Evolutionary conservation across 192 early-diverging fungal species (phyloP).

Genomic region (Coemansia sp.): DNA sequence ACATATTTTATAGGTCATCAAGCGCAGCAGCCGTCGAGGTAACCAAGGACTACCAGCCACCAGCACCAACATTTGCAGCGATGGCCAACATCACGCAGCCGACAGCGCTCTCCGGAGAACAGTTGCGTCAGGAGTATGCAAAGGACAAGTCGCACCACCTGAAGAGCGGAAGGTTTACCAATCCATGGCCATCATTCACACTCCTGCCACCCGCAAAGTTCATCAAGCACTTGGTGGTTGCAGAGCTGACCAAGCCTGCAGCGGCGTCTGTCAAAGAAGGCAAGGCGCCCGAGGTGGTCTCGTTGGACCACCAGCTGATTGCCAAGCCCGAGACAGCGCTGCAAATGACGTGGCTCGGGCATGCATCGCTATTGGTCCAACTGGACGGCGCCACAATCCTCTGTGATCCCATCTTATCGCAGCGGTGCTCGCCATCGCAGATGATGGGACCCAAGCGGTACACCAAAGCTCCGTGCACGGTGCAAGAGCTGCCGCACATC

Average conservation of each 20-base stretch:
- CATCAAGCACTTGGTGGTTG: slow-evolving; percentile 16
- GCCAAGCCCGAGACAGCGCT: slow-evolving; percentile 13
- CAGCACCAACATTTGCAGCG: neutral
- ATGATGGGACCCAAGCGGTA: slow-evolving; percentile 70
- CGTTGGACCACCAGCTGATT: slow-evolving; percentile 25
- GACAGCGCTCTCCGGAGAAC: slow-evolving; percentile 2
- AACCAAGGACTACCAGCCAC: neutral
- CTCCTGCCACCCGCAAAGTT: neutral
- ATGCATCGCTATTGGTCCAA: slow-evolving; percentile 68
- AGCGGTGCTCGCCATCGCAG: slow-evolving; percentile 72
- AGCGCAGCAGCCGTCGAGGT: neutral
- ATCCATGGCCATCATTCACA: slow-evolving; percentile 63
- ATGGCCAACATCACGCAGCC: neutral
- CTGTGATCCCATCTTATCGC: slow-evolving; percentile 76
- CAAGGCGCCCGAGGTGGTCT: slow-evolving; percentile 24
- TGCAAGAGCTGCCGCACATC: slow-evolving; percentile 68
- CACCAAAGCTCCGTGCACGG: slow-evolving; percentile 64
- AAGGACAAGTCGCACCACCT: slow-evolving; percentile 52
- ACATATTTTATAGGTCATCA: neutral
- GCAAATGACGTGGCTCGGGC: slow-evolving; percentile 64
- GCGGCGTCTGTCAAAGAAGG: slow-evolving; percentile 32
- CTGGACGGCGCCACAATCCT: slow-evolving; percentile 69
- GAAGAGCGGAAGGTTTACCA: slow-evolving; percentile 60
- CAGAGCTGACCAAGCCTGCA: slow-evolving; percentile 12
- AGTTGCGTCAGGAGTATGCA: slow-evolving; percentile 11